phyloP scores from a whole-genome alignment of 345 rosid species.

The Rhodomyrtus tomentosa region DNA sequence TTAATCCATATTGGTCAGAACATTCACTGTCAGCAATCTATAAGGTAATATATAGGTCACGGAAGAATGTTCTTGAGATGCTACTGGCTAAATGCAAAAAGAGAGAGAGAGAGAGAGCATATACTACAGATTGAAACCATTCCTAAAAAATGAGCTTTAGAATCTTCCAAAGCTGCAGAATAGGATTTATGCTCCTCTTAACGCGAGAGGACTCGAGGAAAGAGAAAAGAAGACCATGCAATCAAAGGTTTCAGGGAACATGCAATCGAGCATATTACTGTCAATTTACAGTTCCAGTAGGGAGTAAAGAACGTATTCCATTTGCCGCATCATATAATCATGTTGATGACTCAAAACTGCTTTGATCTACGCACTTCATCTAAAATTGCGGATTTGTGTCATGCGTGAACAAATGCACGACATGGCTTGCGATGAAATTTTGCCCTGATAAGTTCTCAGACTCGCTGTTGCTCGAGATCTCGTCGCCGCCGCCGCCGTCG shows the following conservation, averaged over 20 bases:
- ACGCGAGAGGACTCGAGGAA: not conserved
- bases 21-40: not conserved
- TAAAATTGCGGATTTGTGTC: not conserved
- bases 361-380: not conserved
- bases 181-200: not conserved
- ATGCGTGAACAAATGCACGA: not conserved
- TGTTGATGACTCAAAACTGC: not conserved
- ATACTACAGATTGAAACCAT: not conserved
- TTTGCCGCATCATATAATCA: not conserved
- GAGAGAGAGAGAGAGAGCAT: too few relatives aligned
- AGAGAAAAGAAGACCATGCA: not conserved
- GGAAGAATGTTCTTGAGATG: not conserved
- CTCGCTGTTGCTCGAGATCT: constrained; percentile 9
- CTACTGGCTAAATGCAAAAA: not conserved
- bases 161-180: not conserved
- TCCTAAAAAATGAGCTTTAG: not conserved
- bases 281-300: not conserved
- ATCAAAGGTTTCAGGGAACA: not conserved
- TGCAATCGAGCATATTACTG: not conserved
- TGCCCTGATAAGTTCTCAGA: not conserved
- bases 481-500: constrained; percentile 12
- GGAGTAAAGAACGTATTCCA: not conserved
- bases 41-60: not conserved
- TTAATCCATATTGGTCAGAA: not conserved
- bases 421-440: not conserved